Base-by-base conservation (phyloP, 257 asterid genomes). In the Nicotiana obtusifolia region DNA sequence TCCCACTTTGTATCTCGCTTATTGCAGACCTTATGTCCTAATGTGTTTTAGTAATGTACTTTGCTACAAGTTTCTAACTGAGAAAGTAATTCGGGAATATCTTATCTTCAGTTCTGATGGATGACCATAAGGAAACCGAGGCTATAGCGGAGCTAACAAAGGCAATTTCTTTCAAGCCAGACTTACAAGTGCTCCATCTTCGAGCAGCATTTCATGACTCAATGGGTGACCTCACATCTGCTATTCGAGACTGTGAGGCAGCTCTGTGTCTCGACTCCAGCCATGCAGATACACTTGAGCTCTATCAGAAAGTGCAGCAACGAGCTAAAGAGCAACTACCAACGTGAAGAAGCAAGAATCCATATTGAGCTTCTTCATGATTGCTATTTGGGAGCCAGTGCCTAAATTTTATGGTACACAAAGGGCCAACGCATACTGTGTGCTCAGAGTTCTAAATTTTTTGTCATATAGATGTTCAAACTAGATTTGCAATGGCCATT, bases 181-280 rank as follows among this genome's bases (percentile, higher is more conserved):
- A 95, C 80, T 87, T 90, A 52, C 98, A 92, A 84, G 86, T 93
- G 78, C 97, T 95, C 83, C 97, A 93, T 86, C 97, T 95, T 53
- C 93, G 98, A 82, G 96, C 99, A 85, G 98, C 98, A 16, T 95
- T 95, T 87, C 90, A 91, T 22, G 99, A 95, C 65, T 92, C 98
- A 19, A 86, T 91, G 83, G 93, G 97, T 30, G 92, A 95, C 76
- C 67, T 53, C 49, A 44, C 81, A 30, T 90, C 93, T 35, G 88
- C 97, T n/a, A 64, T 93, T 35, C 88, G 84, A 53, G 99, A 95
- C 89, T 93, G 97, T 80, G 94, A 93, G 87, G 99, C 97, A 19
- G 96, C 92, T n/a, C 93, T 95, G 11, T 92, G 96, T 82, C 97
- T 95, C 28, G 98, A 92, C 80, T 97, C 96, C 22, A 87, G 84